These are phyloP conservation scores for Hypoxylon sp. DNA, from an alignment of 2,329 filamentous ascomycete species.

Conservation along the genomic window DNA sequence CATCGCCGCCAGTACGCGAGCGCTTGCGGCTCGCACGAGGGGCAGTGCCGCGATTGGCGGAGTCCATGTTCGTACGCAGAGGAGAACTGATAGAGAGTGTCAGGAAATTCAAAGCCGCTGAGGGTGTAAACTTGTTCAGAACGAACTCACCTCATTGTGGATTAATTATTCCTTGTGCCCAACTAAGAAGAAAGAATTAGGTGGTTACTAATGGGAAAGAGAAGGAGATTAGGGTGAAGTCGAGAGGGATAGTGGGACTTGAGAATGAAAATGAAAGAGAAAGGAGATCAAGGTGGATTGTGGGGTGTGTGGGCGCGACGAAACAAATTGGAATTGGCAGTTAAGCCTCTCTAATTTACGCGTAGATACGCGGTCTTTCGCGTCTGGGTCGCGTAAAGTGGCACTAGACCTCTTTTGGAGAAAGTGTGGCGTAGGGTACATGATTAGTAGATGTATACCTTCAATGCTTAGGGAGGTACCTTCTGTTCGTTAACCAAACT, in stretches of 20 bases:
- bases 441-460: slow-evolving; percentile 10
- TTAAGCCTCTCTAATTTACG: neutral
- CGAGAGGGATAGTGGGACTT: slow-evolving; percentile 15
- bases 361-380: slow-evolving; percentile 45
- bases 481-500: neutral
- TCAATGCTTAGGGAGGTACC: neutral
- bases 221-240: slow-evolving; percentile 2
- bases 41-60: slow-evolving; percentile 81
- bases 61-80: slow-evolving; percentile 83
- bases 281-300: slow-evolving; percentile 27
- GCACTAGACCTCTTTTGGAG: slow-evolving; percentile 53
- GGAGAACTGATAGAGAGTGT: slow-evolving; percentile 75
- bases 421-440: neutral
- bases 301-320: slow-evolving; percentile 23
- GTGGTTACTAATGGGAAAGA: slow-evolving; percentile 5
- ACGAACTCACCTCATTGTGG: slow-evolving; percentile 42
- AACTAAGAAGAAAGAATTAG: neutral
- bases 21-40: slow-evolving; percentile 69
- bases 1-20: slow-evolving; percentile 66
- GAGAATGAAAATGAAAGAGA: slow-evolving; percentile 11
- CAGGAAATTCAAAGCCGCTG: slow-evolving; percentile 20
- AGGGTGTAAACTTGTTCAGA: neutral
- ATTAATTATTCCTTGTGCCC: slow-evolving; percentile 16
- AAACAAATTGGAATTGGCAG: slow-evolving; percentile 36
- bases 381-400: slow-evolving; percentile 62